These are phyloP conservation scores for Cyphellophora europaea DNA, from an alignment of 2,329 filamentous ascomycete species.

Conservation along the genomic window DNA sequence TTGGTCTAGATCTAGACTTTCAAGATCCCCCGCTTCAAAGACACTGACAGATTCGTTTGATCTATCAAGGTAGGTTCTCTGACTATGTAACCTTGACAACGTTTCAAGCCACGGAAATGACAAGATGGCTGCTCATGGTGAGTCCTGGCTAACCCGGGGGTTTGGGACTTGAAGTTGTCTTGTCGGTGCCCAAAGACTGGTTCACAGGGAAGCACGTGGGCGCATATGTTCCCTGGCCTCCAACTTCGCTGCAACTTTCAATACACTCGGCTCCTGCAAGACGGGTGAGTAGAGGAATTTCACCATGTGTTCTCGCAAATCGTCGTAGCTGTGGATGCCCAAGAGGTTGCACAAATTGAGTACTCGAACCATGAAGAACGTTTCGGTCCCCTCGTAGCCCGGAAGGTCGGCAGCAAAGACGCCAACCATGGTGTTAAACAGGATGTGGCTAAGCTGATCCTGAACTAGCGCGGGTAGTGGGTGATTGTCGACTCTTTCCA, in stretches of 20 bases:
- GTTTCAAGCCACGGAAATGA: too few relatives aligned
- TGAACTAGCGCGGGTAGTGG: slow-evolving; percentile 6
- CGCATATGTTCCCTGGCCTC: too few relatives aligned
- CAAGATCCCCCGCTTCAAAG: too few relatives aligned
- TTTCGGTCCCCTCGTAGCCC: slow-evolving; percentile 5
- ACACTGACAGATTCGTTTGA: too few relatives aligned
- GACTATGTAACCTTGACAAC: too few relatives aligned
- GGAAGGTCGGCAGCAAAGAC: slow-evolving; percentile 8
- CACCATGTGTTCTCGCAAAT: slow-evolving; percentile 12
- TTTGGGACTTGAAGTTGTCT: too few relatives aligned
- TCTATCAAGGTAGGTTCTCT: too few relatives aligned
- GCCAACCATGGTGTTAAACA: slow-evolving; percentile 10
- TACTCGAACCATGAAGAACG: slow-evolving; percentile 11
- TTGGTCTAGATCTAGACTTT: too few relatives aligned
- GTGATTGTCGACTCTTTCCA: slow-evolving; percentile 3
- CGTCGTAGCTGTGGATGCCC: slow-evolving; percentile 11
- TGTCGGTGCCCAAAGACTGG: too few relatives aligned
- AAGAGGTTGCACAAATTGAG: slow-evolving; percentile 11
- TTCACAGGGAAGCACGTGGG: too few relatives aligned
- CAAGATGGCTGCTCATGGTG: too few relatives aligned
- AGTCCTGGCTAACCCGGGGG: too few relatives aligned
- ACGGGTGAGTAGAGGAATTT: slow-evolving; percentile 12
- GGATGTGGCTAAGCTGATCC: slow-evolving; percentile 8
- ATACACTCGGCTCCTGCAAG: slow-evolving; percentile 10
- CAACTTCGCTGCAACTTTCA: slow-evolving; percentile 4